Base-by-base conservation (phyloP, 306 rosid genomes). In the Malus orientalis region DNA sequence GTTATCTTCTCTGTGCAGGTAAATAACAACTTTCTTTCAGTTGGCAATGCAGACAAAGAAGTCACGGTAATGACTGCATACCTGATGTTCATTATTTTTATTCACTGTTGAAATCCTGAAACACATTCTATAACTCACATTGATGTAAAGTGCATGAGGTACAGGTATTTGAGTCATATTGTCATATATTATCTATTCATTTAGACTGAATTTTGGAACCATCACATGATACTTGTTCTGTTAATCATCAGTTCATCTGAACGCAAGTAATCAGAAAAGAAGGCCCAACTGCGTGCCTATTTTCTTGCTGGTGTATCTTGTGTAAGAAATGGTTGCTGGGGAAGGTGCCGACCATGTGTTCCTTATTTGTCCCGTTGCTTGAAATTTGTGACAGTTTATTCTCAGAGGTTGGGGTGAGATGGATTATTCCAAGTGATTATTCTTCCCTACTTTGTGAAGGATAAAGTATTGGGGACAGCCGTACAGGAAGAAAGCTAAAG, bases 1-100 rank as follows among this genome's bases (percentile, higher is more conserved):
- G 25, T 81, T 74, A 49, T 29, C 85, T 82, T 44, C 32, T 10
- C 81, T 82, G 72, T 85, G 91, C 92, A 92, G 98, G 98, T 90
- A 88, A 95, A 95, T 88, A 95, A 95, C 85, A 95, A 95, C 89
- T 90, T 95, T 78, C 92, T 95, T 81, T 92, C 98, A 55, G 97
- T 84, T 80, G 98, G 98, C 82, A 95, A 92, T 69, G 93, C 89
- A 83, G 88, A 92, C 82, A 95, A 79, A 87, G 97, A 90, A 90
- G 83, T 95, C 73, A 88, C 87, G 83, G 98, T 95, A 92, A 86
- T 49, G 67, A 45, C 81, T 57, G 49, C 69, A 30, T 40, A 58
- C 75, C 63, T 44, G 14, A 19, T 54, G 60, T 51, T 54, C 7
- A 32, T 19, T 64, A 19, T 54, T 27, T 51, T 54, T 2, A 32